These are phyloP conservation scores for Cladosporium colombiae DNA, from an alignment of 2,329 filamentous ascomycete genomes.

Conservation along the genomic window DNA sequence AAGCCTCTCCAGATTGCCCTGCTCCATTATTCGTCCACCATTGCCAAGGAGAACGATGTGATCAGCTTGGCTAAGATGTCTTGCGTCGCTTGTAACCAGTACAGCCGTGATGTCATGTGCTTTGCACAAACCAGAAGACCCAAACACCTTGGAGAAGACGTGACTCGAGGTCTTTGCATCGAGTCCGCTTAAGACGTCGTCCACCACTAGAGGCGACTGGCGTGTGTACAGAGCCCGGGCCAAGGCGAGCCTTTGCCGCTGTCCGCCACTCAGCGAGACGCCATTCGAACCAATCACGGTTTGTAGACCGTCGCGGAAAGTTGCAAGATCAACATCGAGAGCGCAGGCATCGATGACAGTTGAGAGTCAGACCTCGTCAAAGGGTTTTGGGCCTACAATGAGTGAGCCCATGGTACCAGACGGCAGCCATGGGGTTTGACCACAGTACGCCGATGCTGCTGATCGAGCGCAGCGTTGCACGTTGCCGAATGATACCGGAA, in stretches of 20 bases:
- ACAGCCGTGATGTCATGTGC: constrained; percentile 42
- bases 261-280: constrained; percentile 54
- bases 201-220: constrained; percentile 50
- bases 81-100: constrained; percentile 41
- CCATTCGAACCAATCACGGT: constrained; percentile 48
- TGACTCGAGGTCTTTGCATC: constrained; percentile 52
- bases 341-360: constrained; percentile 39
- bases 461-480: background rate
- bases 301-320: constrained; percentile 43
- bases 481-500: background rate
- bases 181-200: constrained; percentile 54
- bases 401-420: constrained; percentile 41
- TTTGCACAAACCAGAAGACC: constrained; percentile 47
- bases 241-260: constrained; percentile 51
- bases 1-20: background rate
- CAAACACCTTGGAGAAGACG: constrained; percentile 51
- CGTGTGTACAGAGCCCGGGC: constrained; percentile 55
- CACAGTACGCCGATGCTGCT: constrained; percentile 33
- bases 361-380: constrained; percentile 41
- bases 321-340: constrained; percentile 42
- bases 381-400: constrained; percentile 38
- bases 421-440: constrained; percentile 42
- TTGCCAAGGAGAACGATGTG: constrained; percentile 40
- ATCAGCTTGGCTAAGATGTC: constrained; percentile 37
- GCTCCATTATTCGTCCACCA: background rate